Evolutionary conservation across 2,329 filamentous ascomycete species (phyloP).

Genomic region (Fusarium euwallaceae): DNA sequence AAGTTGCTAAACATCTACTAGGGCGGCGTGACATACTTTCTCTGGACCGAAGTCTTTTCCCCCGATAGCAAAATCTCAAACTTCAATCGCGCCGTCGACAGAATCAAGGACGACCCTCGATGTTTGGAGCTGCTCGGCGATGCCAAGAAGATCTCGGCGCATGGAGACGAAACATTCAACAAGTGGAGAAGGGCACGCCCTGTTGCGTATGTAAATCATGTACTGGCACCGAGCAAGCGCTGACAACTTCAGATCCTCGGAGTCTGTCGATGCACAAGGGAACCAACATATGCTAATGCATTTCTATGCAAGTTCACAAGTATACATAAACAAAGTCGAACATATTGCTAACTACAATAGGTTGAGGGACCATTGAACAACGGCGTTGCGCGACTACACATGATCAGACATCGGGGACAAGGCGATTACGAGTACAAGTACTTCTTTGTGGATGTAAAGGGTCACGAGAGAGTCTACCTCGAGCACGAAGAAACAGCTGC

Average conservation of each 20-base stretch:
- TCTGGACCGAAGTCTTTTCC: constrained; percentile 87
- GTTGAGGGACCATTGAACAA: constrained; percentile 82
- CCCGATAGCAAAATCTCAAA: constrained; percentile 87
- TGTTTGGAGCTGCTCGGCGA: constrained; percentile 83
- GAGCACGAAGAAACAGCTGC: constrained; percentile 68
- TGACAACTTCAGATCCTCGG: constrained; percentile 67
- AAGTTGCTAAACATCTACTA: constrained; percentile 51
- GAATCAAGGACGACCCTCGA: constrained; percentile 78
- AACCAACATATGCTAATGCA: constrained; percentile 86
- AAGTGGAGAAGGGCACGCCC: constrained; percentile 81
- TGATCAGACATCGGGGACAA: constrained; percentile 76
- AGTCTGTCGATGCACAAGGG: constrained; percentile 79
- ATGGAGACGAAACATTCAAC: constrained; percentile 84
- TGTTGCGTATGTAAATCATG: constrained; percentile 62
- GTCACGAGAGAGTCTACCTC: constrained; percentile 74
- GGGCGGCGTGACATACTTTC: constrained; percentile 82
- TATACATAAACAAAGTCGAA: neutral
- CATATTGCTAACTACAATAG: constrained; percentile 53
- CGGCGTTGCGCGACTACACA: constrained; percentile 82
- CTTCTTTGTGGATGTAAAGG: constrained; percentile 83
- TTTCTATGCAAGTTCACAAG: constrained; percentile 74
- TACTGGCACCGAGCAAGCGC: constrained; percentile 21
- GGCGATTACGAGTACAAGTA: constrained; percentile 83
- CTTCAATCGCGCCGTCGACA: constrained; percentile 88
- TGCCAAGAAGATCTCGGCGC: constrained; percentile 79